phyloP scores from a whole-genome alignment of 2,329 filamentous ascomycete species.

The Fusarium sp. region DNA sequence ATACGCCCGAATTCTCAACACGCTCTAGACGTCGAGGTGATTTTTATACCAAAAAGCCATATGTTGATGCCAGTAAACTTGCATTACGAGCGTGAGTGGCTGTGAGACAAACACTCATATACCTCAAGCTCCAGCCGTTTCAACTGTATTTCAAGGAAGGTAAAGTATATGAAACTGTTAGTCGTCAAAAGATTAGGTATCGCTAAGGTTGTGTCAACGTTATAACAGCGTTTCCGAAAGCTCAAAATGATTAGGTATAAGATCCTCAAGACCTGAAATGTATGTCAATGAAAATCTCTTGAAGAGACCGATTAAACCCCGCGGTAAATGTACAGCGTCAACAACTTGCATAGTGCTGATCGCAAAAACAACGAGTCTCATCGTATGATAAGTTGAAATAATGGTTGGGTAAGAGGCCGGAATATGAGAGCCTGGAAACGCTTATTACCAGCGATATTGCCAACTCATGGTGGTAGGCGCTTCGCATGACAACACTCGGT shows the following conservation, averaged over 20 bases:
- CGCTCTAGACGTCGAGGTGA: neutral
- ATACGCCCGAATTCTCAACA: neutral
- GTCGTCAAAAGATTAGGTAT: neutral
- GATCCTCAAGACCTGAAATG: neutral
- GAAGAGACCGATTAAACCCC: neutral
- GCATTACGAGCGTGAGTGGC: neutral
- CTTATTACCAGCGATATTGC: neutral
- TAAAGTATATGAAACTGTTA: neutral
- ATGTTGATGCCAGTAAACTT: neutral
- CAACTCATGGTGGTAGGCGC: neutral
- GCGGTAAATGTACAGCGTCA: neutral
- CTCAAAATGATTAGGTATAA: neutral
- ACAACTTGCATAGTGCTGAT: neutral
- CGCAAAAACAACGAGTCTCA: neutral
- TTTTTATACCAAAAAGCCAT: neutral
- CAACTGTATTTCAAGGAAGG: neutral
- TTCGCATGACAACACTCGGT: conserved; percentile 3
- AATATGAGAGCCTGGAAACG: neutral
- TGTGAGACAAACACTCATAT: neutral
- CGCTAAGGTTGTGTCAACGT: neutral
- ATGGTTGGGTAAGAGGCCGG: neutral
- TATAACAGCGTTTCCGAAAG: neutral
- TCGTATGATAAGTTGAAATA: neutral
- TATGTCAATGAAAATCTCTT: neutral
- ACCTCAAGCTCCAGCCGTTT: neutral